Conservation (phyloP, 2,329 filamentous ascomycete species). For the Fusarium tupiense region DNA sequence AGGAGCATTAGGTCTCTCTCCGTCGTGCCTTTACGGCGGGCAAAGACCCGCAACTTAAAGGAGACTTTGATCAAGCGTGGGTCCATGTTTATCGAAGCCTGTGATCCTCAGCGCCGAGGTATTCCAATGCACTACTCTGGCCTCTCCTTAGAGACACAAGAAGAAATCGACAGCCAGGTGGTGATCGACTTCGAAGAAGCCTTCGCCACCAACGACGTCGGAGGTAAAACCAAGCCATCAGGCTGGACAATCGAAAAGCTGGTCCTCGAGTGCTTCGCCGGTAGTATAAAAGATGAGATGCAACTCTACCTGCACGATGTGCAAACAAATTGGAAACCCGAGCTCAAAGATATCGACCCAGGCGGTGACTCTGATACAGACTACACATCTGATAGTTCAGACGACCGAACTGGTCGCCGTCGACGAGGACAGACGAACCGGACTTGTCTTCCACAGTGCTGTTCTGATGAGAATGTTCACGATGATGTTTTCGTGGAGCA, state of each 20-base stretch:
- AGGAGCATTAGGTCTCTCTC: not conserved
- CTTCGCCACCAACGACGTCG: not conserved
- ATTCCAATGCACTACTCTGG: not conserved
- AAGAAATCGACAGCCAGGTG: not conserved
- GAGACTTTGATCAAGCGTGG: not conserved
- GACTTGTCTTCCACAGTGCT: not conserved
- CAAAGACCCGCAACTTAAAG: not conserved
- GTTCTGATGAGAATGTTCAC: not conserved
- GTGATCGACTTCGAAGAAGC: not conserved
- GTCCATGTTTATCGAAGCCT: fast-evolving
- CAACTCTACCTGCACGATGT: not conserved
- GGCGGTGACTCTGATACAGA: not conserved
- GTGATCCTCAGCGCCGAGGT: not conserved
- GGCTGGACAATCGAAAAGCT: not conserved
- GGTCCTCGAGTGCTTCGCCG: not conserved
- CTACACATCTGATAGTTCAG: not conserved
- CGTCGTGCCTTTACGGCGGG: fast-evolving
- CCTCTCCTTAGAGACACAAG: not conserved
- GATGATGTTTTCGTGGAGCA: not conserved
- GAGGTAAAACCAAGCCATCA: not conserved
- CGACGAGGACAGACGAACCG: not conserved
- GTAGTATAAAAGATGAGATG: fast-evolving
- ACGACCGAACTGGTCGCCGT: not conserved
- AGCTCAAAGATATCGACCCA: not conserved
- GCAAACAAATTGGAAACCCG: not conserved